Conservation (phyloP, 2,329 filamentous ascomycete genomes). For the Colletotrichum eleusines region DNA sequence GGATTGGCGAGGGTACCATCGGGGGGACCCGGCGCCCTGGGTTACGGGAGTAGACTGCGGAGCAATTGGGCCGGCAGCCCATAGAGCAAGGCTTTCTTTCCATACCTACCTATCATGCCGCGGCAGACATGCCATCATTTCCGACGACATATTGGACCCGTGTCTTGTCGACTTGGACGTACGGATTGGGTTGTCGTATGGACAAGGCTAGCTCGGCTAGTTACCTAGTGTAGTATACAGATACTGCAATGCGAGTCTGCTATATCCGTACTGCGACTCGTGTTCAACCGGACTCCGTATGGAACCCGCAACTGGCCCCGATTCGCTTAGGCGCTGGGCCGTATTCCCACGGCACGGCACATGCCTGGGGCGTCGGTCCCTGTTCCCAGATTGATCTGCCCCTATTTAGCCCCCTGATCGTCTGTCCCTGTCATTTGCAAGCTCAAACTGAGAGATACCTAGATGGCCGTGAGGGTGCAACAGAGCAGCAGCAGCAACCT, state of each 20-base stretch:
- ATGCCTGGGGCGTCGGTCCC: slow-evolving; percentile 24
- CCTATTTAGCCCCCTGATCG: not conserved
- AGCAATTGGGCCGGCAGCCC: not conserved
- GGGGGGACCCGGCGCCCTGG: too few species aligned
- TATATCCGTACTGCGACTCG: not conserved
- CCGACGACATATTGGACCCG: not conserved
- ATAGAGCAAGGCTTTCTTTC: not conserved
- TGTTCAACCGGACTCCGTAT: not conserved
- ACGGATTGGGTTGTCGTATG: not conserved
- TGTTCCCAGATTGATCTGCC: slow-evolving; percentile 1
- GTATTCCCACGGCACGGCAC: slow-evolving; percentile 29
- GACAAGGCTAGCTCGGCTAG: not conserved
- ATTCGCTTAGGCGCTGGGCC: not conserved
- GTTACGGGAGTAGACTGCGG: not conserved
- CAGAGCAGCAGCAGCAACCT: slow-evolving; percentile 9
- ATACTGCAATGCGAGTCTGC: too few species aligned
- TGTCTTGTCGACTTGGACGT: not conserved
- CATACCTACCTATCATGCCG: not conserved
- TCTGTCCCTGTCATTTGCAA: slow-evolving; percentile 7
- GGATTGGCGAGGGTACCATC: too few species aligned
- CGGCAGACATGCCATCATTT: not conserved
- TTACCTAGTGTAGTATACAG: too few species aligned
- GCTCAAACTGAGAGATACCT: not conserved
- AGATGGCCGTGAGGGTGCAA: not conserved
- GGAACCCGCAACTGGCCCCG: not conserved